Evolutionary conservation across 228 moss, liverwort and hornwort species (phyloP), one percentile per base, ranked within the genome.

Genomic region (Sphagnum magellanicum): DNA sequence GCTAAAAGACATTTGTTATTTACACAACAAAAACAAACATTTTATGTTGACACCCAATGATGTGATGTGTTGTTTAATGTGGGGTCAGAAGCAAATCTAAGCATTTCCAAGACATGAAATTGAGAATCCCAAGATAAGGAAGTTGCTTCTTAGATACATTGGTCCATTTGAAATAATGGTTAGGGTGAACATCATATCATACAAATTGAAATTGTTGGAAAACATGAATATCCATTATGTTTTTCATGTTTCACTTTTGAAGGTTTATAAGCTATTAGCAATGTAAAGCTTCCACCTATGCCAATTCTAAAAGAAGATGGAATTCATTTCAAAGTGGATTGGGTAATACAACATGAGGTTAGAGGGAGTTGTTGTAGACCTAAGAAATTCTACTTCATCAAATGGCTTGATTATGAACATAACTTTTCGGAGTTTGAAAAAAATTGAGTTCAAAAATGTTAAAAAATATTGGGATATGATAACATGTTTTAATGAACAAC

Each of bases 91-190:
- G 61, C 32, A 1, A 6, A n/a, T 8, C 4, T 61, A 17, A 61
- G 3, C 32, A 61, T 3, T 8, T 8, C 61, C 8, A 61, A 32
- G 32, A 61, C 14, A 61, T 61, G n/a, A 9, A 61, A 2, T 61
- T 61, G 14, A 61, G 4, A n/a, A 61, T n/a, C 61, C 61, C 14
- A 61, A 61, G 61, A 17, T n/a, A 61, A 61, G 61, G 61, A 61
- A 61, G 2, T 61, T 61, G 32, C 14, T 61, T 9, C 5, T n/a
- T 61, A 61, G 61, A 61, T 61, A 17, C 4, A 61, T 61, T 61
- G 61, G 61, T 61, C 14, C 14, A n/a, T 61, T 61, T 17, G 14
- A 61, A 17, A 17, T 61, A 32, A 3, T 32, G 32, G 32, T 3
- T 32, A 32, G 32, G 32, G 1, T 32, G 32, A 32, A 32, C 32